Base-by-base conservation (phyloP, 352 stramenopile genomes). In the Globisporangium radiosum region DNA sequence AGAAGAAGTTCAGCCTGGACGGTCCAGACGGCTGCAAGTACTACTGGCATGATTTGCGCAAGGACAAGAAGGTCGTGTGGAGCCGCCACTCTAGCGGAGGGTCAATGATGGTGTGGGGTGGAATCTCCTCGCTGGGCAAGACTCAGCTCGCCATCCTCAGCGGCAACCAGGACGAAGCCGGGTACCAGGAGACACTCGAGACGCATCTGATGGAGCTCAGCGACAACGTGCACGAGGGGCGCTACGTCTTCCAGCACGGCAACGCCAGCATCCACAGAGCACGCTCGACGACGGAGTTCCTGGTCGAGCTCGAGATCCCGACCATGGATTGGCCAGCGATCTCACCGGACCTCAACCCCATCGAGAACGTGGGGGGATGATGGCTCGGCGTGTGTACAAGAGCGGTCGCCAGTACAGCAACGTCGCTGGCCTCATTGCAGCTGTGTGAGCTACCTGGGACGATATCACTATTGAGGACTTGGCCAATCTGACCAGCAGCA, bases 401-500 rank as follows among this genome's bases (percentile, higher is more conserved):
- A 48, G 43, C 4, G 43, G 43, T 48, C 43, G 4, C 43, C 43
- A 48, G 43, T 48, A 48, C 43, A 48, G 14, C 43, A 48, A 48
- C 14, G 43, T 48, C 10, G 47, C n/a, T 52, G 47, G 38, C 47
- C 47, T 52, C 47, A 52, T 7, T 37, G 47, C 47, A 52, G 47
- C 47, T 52, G 47, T 52, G 47, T 0, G 47, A 52, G 47, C 47
- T 38, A 7, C 47, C n/a, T 52, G 47, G 47, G 47, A 52, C 47
- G 47, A 52, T 52, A 52, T 52, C 47, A 52, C 47, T n/a, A 37
- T 52, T 11, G 17, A 52, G 47, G 47, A 52, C 47, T 7, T 52
- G n/a, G 47, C 47, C 47, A 52, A 36, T 52, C 47, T 38, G 47
- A 52, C 17, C 47, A 52, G 47, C 47, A 52, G 47, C 47, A 52